These are phyloP conservation scores for Falciphora oryzae DNA, from an alignment of 2,329 filamentous ascomycete species.

Conservation along the genomic window DNA sequence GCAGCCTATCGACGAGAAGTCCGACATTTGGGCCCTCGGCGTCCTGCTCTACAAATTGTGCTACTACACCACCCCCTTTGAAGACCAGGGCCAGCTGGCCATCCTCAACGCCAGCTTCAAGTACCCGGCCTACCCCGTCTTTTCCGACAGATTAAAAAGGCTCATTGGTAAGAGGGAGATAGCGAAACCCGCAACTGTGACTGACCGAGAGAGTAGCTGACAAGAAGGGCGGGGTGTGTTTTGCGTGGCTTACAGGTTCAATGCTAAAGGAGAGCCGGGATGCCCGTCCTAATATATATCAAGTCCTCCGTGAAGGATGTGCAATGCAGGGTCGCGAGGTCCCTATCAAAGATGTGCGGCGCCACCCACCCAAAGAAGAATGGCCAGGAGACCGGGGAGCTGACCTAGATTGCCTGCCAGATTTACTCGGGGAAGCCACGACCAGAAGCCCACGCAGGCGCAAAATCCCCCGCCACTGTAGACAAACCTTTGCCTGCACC, in stretches of 20 bases:
- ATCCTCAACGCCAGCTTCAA: conserved; percentile 95
- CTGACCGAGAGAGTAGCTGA: background rate
- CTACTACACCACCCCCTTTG: conserved; percentile 98
- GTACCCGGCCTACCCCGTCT: conserved; percentile 80
- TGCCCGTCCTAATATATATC: conserved; percentile 83
- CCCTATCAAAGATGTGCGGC: conserved; percentile 74
- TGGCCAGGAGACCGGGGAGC: too few species aligned
- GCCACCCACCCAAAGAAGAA: background rate
- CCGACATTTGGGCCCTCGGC: conserved; percentile 95
- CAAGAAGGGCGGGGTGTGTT: background rate
- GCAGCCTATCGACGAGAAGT: conserved; percentile 96
- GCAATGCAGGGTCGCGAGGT: conserved; percentile 81
- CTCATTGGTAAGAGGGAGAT: conserved; percentile 64
- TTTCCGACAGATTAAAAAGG: conserved; percentile 84
- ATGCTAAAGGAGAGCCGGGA: conserved; percentile 85
- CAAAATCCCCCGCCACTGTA: conserved; percentile 42
- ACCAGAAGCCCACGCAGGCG: conserved; percentile 50
- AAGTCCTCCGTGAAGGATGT: conserved; percentile 82
- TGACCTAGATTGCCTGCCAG: conserved; percentile 32
- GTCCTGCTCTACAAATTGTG: conserved; percentile 96
- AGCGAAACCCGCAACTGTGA: too few species aligned
- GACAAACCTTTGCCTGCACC: conserved; percentile 50
- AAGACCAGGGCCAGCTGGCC: conserved; percentile 94
- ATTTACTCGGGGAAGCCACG: conserved; percentile 64
- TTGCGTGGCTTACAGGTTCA: conserved; percentile 49